Evolutionary conservation across 1,284 basidiomycete species (phyloP), one percentile per base, ranked within the genome.

Genomic region (Agroathelia rolfsii): DNA sequence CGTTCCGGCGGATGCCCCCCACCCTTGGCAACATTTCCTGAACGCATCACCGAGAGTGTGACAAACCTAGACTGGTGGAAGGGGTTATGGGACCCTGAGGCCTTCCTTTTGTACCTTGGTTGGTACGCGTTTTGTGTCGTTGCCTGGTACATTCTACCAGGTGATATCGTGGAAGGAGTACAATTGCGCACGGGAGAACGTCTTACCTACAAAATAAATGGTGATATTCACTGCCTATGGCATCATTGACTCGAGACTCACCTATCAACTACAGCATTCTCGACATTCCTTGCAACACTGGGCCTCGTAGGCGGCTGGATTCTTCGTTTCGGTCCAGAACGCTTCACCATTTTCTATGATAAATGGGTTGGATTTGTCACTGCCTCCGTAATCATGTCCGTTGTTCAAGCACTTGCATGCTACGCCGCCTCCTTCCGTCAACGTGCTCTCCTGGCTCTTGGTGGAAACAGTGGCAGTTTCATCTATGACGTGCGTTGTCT

Each of bases 141-240:
- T 2, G 72, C 86, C 6, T 96, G 92, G 92, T 65, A 62, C 6
- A 49, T 93, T 21, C 61, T 98, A 5, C 95, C 95, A 0, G 93
- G 89, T 5, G 83, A 90, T 43, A 73, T 73, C 69, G 68, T 95
- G 8, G 66, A 87, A 40, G 95, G 95, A 9, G 75, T 69, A 6
- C 62, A 70, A 13, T 58, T 97, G 44, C 69, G 95, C 26, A 81
- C 79, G 24, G 94, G 94, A 1, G 64, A 64, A 35, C 78, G 69
- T 45, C 78, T 83, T 52, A 62, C 66, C 40, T 99, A 99, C 69
- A 96, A 89, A 60, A 90, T 96, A 48, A 98, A 98, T 62, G 92
- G 92, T 92, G 49, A 41, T 24, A 13, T 8, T 24, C 28, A 29
- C 10, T 33, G 37, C 23, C 10, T 16, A 21, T 18, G 33, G 21